Base-by-base conservation (phyloP, 2,329 filamentous ascomycete species). In the Fusarium nelsonii region DNA sequence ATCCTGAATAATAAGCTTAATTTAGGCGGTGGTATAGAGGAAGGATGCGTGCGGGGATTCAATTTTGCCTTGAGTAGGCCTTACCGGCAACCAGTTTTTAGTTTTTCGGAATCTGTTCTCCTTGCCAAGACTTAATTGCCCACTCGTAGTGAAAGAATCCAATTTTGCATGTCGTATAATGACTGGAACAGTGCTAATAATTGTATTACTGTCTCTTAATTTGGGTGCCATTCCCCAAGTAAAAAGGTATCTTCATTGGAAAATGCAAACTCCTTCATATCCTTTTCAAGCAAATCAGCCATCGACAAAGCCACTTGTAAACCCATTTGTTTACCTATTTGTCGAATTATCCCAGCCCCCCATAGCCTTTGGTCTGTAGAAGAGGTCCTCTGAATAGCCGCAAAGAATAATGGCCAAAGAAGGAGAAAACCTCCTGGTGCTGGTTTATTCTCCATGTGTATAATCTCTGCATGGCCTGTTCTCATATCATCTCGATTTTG, bases 361-460 rank as follows among this genome's bases (percentile, higher is more conserved):
- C 70, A 72, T 2, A 52, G 16, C 8, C 62, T 58, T 48, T 71
- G 68, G 5, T 59, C 62, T 3, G 20, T 14, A 4, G 56, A 14
- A 0, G 68, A 60, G 5, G 70, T 72, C 10, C 68, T 62, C 16
- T 62, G 43, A 26, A 71, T 60, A 2, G 63, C 66, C 1, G 70
- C 56, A 5, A 68, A 67, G 48, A 72, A 72, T 0, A 70, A 12
- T 11, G 70, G 70, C 70, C 69, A 72, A 1, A 72, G 45, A 4
- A 72, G 58, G 3, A 72, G 32, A 34, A 53, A 72, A 0, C 56
- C 69, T 12, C 70, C 66, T 0, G 69, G 70, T 14, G 26, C 64
- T 7, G 65, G 58, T 3, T 30, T 40, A 1, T 15, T 57, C 2
- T 30, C 26, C 1, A 16, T 3, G 14, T 36, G 10, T 14, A 20